phyloP scores from a whole-genome alignment of 306 rosid species.

The Amphicarpaea edgeworthii region DNA sequence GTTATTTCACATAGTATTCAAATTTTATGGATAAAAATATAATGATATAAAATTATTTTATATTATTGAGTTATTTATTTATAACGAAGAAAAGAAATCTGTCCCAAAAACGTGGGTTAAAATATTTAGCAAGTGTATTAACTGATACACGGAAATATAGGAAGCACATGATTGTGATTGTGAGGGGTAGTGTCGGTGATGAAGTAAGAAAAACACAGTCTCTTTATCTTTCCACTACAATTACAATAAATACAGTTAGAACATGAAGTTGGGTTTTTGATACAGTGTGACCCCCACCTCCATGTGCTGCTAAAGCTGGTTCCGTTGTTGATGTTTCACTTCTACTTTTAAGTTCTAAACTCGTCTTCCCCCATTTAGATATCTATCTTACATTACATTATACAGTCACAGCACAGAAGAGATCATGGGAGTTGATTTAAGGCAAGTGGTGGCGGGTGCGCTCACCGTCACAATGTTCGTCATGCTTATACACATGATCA shows the following conservation, averaged over 20 bases:
- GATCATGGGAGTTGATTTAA: slow-evolving; percentile 88
- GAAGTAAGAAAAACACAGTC: not conserved
- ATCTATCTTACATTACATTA: not conserved
- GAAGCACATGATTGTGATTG: slow-evolving; percentile 57
- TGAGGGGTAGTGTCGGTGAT: slow-evolving; percentile 67
- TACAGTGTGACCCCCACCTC: slow-evolving; percentile 1
- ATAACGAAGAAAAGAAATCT: too few relatives aligned
- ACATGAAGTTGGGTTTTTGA: slow-evolving; percentile 13
- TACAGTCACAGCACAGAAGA: not conserved
- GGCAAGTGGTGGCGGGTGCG: slow-evolving; percentile 92
- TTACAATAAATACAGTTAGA: not conserved
- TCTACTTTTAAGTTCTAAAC: slow-evolving; percentile 29
- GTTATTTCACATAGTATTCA: too few relatives aligned
- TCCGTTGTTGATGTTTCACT: slow-evolving; percentile 15
- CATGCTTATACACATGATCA: slow-evolving; percentile 98
- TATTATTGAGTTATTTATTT: too few relatives aligned
- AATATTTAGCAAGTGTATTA: too few relatives aligned
- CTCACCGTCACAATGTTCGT: slow-evolving; percentile 94
- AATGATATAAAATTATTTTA: too few relatives aligned
- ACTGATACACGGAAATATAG: slow-evolving; percentile 27
- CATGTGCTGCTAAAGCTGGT: slow-evolving; percentile 36
- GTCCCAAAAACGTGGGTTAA: not conserved
- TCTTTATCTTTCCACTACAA: not conserved
- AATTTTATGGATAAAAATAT: too few relatives aligned
- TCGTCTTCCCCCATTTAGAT: not conserved